Percentiles rank a stretch among this genome's conserved stretches.
Conservation (phyloP, 331 rosid genomes). For the Spiraea crenata region DNA sequence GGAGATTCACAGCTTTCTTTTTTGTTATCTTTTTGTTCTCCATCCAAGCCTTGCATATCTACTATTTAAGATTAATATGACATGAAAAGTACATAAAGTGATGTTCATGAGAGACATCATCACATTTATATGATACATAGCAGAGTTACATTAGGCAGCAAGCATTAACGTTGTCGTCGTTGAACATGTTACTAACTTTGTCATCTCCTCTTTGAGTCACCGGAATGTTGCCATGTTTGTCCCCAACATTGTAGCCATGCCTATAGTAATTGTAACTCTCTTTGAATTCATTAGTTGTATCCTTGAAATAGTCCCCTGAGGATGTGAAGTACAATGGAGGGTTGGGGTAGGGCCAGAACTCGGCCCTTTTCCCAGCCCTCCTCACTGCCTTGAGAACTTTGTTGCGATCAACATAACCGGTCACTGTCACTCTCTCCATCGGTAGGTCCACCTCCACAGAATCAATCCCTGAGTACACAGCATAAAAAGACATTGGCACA, state of each 20-base stretch:
- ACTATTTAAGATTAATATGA: background rate
- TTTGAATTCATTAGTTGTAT: slow-evolving; percentile 68
- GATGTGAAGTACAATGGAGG: slow-evolving; percentile 85
- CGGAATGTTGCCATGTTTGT: slow-evolving; percentile 68
- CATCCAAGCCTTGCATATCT: slow-evolving; percentile 5
- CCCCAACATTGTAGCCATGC: slow-evolving; percentile 85
- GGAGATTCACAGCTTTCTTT: slow-evolving; percentile 2
- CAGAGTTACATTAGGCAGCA: slow-evolving; percentile 68
- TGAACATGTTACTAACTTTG: slow-evolving; percentile 90
- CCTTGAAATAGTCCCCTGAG: slow-evolving; percentile 56
- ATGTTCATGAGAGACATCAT: background rate
- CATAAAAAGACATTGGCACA: background rate
- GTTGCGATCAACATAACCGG: slow-evolving; percentile 76
- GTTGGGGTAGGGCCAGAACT: slow-evolving; percentile 83
- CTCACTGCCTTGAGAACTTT: slow-evolving; percentile 81
- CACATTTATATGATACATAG: background rate
- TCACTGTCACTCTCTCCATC: slow-evolving; percentile 67
- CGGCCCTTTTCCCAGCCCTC: slow-evolving; percentile 87
- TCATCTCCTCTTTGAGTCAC: slow-evolving; percentile 80
- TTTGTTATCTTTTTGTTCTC: background rate
- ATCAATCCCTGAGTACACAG: slow-evolving; percentile 54
- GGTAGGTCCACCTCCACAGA: slow-evolving; percentile 74
- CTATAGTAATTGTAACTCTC: slow-evolving; percentile 82
- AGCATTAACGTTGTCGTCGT: slow-evolving; percentile 88
- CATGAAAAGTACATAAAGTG: background rate